Conservation (phyloP, 2,329 filamentous ascomycete species). For the Emmonsiellopsis sp. region DNA sequence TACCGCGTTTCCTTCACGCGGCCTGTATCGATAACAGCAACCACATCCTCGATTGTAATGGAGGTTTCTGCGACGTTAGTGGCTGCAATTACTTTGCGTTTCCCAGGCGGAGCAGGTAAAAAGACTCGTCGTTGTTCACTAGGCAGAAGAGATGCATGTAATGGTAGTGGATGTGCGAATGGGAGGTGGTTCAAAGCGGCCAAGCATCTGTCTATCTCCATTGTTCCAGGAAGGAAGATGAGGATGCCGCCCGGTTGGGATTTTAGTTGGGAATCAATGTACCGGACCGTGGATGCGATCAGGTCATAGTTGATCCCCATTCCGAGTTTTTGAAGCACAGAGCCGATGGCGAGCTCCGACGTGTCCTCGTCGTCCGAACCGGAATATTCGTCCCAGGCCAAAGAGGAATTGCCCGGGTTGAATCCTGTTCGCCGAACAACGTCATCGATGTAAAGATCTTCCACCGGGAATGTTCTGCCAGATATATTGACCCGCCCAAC, state of each 20-base stretch:
- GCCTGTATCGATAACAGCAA: conserved; percentile 90
- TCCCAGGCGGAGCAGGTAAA: conserved; percentile 61
- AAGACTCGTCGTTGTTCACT: conserved; percentile 85
- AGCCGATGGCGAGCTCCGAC: conserved; percentile 46
- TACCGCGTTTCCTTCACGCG: conserved; percentile 95
- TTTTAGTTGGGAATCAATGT: conserved; percentile 70
- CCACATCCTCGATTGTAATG: conserved; percentile 95
- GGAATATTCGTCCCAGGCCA: conserved; percentile 25
- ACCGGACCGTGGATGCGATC: conserved; percentile 66
- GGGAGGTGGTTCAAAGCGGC: conserved; percentile 56
- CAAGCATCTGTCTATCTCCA: conserved; percentile 80
- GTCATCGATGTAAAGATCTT: conserved; percentile 85
- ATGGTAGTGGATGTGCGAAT: conserved; percentile 67
- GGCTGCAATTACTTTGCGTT: conserved; percentile 84
- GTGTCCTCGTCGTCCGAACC: conserved; percentile 36
- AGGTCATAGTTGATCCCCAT: conserved; percentile 88
- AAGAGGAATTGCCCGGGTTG: conserved; percentile 30
- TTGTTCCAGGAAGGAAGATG: conserved; percentile 88
- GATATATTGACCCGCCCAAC: conserved; percentile 81
- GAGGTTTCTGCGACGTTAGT: conserved; percentile 98
- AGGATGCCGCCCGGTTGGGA: conserved; percentile 74
- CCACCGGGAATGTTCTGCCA: conserved; percentile 80
- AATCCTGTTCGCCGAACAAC: conserved; percentile 74
- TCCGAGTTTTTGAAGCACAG: conserved; percentile 62
- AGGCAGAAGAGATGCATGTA: conserved; percentile 87